phyloP scores from a whole-genome alignment of 2,329 filamentous ascomycete genomes.

The Chrysoporthe austroafricana region DNA sequence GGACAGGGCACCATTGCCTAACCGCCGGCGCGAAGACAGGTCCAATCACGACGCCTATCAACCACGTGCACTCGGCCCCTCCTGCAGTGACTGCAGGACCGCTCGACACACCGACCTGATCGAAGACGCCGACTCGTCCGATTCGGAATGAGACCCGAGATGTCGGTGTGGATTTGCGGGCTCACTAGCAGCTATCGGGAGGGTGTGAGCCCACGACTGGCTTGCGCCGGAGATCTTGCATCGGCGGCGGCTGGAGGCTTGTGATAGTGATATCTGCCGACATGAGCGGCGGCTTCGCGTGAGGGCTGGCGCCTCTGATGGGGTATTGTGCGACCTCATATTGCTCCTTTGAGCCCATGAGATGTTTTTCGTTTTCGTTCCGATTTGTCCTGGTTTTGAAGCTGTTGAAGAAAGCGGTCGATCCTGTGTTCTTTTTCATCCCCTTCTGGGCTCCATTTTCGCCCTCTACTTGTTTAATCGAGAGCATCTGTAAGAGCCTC shows the following conservation, averaged over 20 bases:
- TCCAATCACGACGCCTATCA: slow-evolving; percentile 23
- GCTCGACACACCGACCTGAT: background rate
- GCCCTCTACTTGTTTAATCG: slow-evolving; percentile 27
- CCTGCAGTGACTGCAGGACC: slow-evolving; percentile 15
- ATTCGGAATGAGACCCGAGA: slow-evolving; percentile 20
- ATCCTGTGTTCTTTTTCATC: slow-evolving; percentile 6
- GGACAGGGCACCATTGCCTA: slow-evolving; percentile 20
- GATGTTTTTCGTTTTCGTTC: background rate
- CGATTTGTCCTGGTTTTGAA: background rate
- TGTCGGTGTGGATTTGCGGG: slow-evolving; percentile 13
- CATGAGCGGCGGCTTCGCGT: slow-evolving; percentile 15
- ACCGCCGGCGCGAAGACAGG: slow-evolving; percentile 24
- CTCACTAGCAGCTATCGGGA: slow-evolving; percentile 9
- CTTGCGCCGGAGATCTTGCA: background rate
- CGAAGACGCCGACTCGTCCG: slow-evolving; percentile 19
- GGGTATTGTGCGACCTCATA: slow-evolving; percentile 22
- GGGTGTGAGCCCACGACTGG: slow-evolving; percentile 18
- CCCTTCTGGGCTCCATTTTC: background rate
- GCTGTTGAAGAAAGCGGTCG: background rate
- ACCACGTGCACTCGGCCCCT: slow-evolving; percentile 11
- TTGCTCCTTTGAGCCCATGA: slow-evolving; percentile 13
- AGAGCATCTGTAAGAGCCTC: slow-evolving; percentile 19
- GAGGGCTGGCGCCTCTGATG: background rate
- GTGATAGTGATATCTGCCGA: slow-evolving; percentile 29
- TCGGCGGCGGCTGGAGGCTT: slow-evolving; percentile 25